Conservation (phyloP, 306 rosid species). For the Mimosa pudica region DNA sequence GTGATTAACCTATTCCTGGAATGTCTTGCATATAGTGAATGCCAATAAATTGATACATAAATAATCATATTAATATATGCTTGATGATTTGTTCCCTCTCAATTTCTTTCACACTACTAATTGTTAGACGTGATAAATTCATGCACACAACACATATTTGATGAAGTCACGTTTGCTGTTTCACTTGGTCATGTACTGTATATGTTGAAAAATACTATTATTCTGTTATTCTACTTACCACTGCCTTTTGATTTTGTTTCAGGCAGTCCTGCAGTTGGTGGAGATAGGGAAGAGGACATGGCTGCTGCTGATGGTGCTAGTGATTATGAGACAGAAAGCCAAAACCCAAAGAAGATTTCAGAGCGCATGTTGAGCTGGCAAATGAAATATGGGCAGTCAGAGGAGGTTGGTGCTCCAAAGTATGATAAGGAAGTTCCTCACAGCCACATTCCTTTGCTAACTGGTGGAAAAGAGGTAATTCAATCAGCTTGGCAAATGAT, state of each 20-base stretch:
- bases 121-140: constrained; percentile 23
- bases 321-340: constrained; percentile 71
- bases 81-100: neutral
- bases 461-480: constrained; percentile 71
- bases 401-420: constrained; percentile 62
- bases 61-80: neutral
- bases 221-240: neutral
- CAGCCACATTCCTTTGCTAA: constrained; percentile 56
- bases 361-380: constrained; percentile 93
- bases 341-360: constrained; percentile 80
- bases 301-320: constrained; percentile 61
- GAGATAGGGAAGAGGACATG: constrained; percentile 72
- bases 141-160: constrained; percentile 14
- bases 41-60: neutral
- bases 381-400: constrained; percentile 66
- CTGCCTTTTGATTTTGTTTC: constrained; percentile 25
- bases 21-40: neutral
- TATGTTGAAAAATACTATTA: neutral
- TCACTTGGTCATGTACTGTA: neutral
- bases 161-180: constrained; percentile 19
- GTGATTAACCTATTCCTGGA: neutral
- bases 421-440: constrained; percentile 82
- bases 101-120: constrained; percentile 9
- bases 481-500: constrained; percentile 24
- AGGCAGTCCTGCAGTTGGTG: constrained; percentile 92